These are phyloP conservation scores for Suillus discolor DNA, from an alignment of 768 basidiomycete species.

Conservation along the genomic window DNA sequence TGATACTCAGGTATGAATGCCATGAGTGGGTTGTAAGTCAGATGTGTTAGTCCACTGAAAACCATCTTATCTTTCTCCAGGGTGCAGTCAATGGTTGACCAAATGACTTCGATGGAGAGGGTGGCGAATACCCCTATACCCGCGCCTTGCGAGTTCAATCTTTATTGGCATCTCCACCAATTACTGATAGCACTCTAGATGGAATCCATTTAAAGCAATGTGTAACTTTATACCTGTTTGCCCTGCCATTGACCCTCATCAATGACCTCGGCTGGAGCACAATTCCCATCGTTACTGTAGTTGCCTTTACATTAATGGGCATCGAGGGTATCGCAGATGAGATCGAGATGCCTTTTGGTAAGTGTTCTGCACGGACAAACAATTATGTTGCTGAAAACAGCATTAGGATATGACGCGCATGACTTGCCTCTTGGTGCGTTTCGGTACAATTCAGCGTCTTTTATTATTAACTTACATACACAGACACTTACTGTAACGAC, in stretches of 20 bases:
- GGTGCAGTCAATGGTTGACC: slow-evolving; percentile 81
- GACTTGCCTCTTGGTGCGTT: slow-evolving; percentile 78
- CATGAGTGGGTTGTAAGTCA: slow-evolving; percentile 63
- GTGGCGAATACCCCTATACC: slow-evolving; percentile 88
- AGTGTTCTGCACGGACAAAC: slow-evolving; percentile 18
- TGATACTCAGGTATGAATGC: slow-evolving; percentile 65
- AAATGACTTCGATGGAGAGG: slow-evolving; percentile 87
- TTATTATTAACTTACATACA: slow-evolving; percentile 24
- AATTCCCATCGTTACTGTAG: slow-evolving; percentile 82
- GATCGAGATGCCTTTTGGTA: slow-evolving; percentile 95
- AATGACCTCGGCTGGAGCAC: slow-evolving; percentile 82
- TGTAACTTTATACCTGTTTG: slow-evolving; percentile 90
- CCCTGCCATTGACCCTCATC: slow-evolving; percentile 85
- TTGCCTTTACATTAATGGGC: slow-evolving; percentile 91
- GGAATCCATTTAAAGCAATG: slow-evolving; percentile 94
- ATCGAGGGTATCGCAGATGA: slow-evolving; percentile 96
- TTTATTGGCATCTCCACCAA: background rate
- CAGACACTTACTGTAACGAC: slow-evolving; percentile 85
- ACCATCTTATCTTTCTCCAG: slow-evolving; percentile 36
- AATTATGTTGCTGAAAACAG: slow-evolving; percentile 11
- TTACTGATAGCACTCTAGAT: slow-evolving; percentile 45
- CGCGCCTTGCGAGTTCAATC: slow-evolving; percentile 56
- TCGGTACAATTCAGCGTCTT: background rate
- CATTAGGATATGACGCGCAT: slow-evolving; percentile 56
- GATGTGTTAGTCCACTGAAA: slow-evolving; percentile 2